Evolutionary conservation across 345 rosid genomes (phyloP).

Genomic region (Eucalyptus melliodora): DNA sequence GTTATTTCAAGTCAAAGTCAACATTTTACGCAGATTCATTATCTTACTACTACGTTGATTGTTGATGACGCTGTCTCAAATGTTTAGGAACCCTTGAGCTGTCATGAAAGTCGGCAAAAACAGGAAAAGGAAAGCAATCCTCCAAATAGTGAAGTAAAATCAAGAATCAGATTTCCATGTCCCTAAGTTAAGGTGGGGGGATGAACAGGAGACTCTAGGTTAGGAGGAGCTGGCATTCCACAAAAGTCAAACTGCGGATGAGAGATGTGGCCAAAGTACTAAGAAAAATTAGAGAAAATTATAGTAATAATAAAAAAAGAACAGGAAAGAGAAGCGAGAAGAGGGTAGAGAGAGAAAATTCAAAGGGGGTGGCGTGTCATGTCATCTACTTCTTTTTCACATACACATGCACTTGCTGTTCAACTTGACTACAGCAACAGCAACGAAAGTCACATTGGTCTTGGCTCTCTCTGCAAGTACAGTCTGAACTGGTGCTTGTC

Average conservation of each 20-base stretch:
- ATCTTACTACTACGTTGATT: neutral
- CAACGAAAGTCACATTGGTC: neutral
- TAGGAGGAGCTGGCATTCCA: neutral
- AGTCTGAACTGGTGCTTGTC: neutral
- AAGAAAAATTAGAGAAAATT: neutral
- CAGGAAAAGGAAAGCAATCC: neutral
- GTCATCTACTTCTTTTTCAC: neutral
- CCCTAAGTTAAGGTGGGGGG: neutral
- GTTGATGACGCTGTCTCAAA: neutral
- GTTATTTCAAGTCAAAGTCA: neutral
- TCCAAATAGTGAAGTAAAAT: neutral
- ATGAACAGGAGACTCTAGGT: neutral
- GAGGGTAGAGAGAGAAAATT: neutral
- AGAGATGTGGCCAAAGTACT: neutral
- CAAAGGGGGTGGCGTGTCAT: neutral
- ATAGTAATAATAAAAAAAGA: neutral
- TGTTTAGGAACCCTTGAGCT: neutral
- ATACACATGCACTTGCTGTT: neutral
- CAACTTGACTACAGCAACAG: neutral
- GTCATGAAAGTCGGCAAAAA: neutral
- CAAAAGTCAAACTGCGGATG: neutral
- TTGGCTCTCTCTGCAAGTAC: neutral
- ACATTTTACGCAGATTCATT: neutral
- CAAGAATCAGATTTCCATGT: neutral
- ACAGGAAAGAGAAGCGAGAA: neutral